Percentiles rank a stretch among this genome's conserved stretches.
Conservation (phyloP, 2,329 filamentous ascomycete genomes). For the Nemania sp. region DNA sequence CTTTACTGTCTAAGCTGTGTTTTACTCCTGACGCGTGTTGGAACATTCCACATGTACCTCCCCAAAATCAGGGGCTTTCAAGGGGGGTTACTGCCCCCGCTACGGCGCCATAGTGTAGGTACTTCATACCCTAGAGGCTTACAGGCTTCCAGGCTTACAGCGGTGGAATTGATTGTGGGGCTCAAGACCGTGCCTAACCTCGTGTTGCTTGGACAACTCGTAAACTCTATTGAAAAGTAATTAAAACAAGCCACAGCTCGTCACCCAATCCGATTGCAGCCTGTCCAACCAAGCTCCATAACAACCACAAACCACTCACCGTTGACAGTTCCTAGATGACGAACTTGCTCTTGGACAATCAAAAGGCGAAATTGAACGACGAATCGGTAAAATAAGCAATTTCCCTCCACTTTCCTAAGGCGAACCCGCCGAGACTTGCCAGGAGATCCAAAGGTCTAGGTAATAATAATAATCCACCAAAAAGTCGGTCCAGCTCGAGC, state of each 20-base stretch:
- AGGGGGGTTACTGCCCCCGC: constrained; percentile 6
- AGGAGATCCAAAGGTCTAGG: neutral
- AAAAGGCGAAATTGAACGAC: constrained; percentile 4
- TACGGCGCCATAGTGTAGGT: constrained; percentile 1
- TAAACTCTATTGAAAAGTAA: constrained; percentile 13
- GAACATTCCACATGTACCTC: too few species aligned
- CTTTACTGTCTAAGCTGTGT: neutral
- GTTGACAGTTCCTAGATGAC: constrained; percentile 11
- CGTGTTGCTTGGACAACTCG: constrained; percentile 31
- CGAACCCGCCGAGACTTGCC: constrained; percentile 6
- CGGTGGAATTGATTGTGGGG: too few species aligned
- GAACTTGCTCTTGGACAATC: neutral
- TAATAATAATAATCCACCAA: constrained; percentile 9
- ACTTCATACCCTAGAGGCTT: too few species aligned
- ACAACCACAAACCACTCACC: constrained; percentile 17
- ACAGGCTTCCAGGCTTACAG: too few species aligned
- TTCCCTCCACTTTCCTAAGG: constrained; percentile 5
- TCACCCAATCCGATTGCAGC: constrained; percentile 12
- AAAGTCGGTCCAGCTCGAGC: constrained; percentile 41
- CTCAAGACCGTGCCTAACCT: neutral
- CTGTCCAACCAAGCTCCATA: constrained; percentile 16
- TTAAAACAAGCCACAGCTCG: constrained; percentile 26
- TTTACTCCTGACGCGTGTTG: too few species aligned
- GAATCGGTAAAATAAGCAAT: neutral
- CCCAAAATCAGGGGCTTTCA: neutral